phyloP scores from a whole-genome alignment of 2,329 filamentous ascomycete genomes.

The Pseudogymnoascus sp. region DNA sequence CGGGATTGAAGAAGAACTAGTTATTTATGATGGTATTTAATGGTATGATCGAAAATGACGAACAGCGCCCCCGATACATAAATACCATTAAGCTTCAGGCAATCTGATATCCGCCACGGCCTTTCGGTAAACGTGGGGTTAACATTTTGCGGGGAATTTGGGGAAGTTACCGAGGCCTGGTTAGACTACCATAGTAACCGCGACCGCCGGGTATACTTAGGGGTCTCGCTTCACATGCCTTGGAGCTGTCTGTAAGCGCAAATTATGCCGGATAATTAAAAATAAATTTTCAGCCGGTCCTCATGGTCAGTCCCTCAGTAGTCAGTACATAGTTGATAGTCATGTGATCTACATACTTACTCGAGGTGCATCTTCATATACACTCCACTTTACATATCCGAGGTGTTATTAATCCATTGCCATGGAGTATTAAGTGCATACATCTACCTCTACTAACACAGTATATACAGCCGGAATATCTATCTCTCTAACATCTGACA shows the following conservation, averaged over 20 bases:
- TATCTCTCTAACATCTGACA: not conserved
- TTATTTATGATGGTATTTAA: constrained; percentile 1
- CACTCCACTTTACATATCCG: not conserved
- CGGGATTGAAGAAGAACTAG: not conserved
- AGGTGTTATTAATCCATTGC: constrained; percentile 2
- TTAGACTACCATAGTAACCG: not conserved
- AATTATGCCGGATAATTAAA: not conserved
- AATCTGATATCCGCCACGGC: not conserved
- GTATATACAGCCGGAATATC: constrained; percentile 2
- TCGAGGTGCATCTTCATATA: not conserved
- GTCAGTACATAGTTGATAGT: not conserved
- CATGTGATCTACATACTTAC: not conserved
- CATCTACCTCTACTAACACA: not conserved
- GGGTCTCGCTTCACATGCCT: not conserved
- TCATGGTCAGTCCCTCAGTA: not conserved
- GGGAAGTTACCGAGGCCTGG: not conserved
- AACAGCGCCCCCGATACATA: not conserved
- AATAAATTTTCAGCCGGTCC: not conserved
- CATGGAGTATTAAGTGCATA: constrained; percentile 4
- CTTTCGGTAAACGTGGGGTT: constrained; percentile 1
- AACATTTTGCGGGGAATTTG: not conserved
- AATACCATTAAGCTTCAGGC: not conserved
- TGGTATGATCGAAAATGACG: not conserved
- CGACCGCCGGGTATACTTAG: not conserved
- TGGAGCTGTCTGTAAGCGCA: not conserved